Conservation (phyloP, 108 stramenopile genomes). For the Ochromonas danica region DNA sequence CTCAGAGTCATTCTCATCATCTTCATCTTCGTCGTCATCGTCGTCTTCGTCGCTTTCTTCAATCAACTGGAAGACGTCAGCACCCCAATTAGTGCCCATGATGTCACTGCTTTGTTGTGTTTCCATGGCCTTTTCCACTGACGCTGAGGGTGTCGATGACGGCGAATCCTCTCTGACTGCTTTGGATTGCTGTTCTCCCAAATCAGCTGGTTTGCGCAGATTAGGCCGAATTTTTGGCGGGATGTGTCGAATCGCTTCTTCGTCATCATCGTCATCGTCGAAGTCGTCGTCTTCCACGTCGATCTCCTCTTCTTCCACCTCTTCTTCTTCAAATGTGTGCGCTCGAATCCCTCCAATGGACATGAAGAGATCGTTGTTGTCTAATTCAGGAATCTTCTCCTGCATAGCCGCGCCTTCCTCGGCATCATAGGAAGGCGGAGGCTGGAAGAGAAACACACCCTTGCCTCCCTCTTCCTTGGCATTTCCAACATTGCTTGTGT, state of each 20-base stretch:
- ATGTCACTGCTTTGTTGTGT: background rate
- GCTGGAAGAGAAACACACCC: background rate
- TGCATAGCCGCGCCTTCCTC: slow-evolving; percentile 21
- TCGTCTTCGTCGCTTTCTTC: background rate
- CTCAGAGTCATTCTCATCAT: slow-evolving; percentile 20
- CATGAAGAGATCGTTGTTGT: slow-evolving; percentile 31
- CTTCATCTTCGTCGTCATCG: slow-evolving; percentile 25
- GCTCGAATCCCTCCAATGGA: slow-evolving; percentile 35
- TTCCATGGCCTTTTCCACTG: too few species aligned
- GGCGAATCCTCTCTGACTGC: too few species aligned
- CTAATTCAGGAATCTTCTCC: background rate
- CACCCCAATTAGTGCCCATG: slow-evolving; percentile 31
- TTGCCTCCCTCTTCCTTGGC: background rate
- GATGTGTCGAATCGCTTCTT: too few species aligned
- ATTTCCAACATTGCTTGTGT: background rate
- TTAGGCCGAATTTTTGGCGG: too few species aligned
- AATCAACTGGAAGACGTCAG: slow-evolving; percentile 28
- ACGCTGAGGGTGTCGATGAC: too few species aligned
- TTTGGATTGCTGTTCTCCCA: too few species aligned
- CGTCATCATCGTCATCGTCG: slow-evolving; percentile 21
- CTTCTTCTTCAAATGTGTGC: slow-evolving; percentile 36
- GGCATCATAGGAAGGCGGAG: background rate
- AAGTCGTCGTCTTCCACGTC: slow-evolving; percentile 42
- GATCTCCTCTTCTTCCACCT: slow-evolving; percentile 31
- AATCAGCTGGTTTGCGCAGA: too few species aligned